Conservation (phyloP, 1,139 yeast species). For the Kluyveromyces sp. region DNA sequence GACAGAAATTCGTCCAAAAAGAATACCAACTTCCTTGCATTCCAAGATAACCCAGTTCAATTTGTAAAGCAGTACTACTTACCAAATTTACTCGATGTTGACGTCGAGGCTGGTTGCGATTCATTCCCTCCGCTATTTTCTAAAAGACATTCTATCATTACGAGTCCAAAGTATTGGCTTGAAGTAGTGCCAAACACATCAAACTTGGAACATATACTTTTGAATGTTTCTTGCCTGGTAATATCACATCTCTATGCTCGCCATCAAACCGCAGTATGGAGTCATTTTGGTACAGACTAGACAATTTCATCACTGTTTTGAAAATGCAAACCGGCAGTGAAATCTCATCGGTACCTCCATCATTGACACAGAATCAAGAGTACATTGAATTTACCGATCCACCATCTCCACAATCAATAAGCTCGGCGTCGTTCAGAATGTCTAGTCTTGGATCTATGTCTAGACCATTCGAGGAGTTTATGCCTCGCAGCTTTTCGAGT, state of each 20-base stretch:
- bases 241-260: not conserved
- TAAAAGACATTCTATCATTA: not conserved
- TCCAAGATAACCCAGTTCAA: conserved; percentile 16
- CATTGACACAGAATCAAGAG: too few species aligned
- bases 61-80: conserved; percentile 20
- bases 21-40: conserved; percentile 20
- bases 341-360: not conserved
- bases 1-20: conserved; percentile 2
- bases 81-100: not conserved
- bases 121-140: not conserved
- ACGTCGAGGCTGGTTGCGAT: not conserved
- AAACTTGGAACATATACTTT: not conserved
- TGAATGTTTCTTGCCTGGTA: not conserved
- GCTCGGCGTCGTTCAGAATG: too few species aligned
- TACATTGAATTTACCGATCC: not conserved
- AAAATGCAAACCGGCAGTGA: not conserved
- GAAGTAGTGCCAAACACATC: not conserved
- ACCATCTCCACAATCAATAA: not conserved
- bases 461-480: too few species aligned
- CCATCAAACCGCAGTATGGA: not conserved
- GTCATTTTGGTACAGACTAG: not conserved
- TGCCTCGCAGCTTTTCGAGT: too few species aligned
- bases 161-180: conserved; percentile 1
- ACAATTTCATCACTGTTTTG: not conserved
- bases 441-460: too few species aligned